These are phyloP conservation scores for Diplodia seriata DNA, from an alignment of 2,329 filamentous ascomycete species.

Conservation along the genomic window DNA sequence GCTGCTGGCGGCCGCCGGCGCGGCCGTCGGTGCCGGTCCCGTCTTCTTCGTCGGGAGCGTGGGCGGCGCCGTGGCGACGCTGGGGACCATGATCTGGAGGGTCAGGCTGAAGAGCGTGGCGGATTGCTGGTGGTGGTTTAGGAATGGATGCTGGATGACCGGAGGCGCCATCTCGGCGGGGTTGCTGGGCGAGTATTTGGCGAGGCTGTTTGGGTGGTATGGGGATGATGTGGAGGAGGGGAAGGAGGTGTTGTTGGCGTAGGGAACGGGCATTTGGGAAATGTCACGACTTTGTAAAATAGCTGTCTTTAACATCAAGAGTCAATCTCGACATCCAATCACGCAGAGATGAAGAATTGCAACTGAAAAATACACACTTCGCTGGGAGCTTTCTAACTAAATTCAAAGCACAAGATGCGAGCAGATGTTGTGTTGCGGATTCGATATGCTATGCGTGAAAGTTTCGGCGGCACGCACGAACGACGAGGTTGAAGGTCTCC, in stretches of 20 bases:
- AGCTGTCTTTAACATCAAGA: not conserved
- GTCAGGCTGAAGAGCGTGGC: constrained; percentile 64
- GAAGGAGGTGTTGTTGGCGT: not conserved
- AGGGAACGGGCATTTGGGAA: not conserved
- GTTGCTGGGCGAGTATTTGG: constrained; percentile 61
- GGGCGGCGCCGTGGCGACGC: constrained; percentile 61
- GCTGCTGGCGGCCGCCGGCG: constrained; percentile 72
- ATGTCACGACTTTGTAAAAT: not conserved
- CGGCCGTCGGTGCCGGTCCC: constrained; percentile 65
- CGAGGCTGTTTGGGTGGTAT: constrained; percentile 33
- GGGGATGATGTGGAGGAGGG: constrained; percentile 10
- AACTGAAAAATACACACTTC: too few species aligned
- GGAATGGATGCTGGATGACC: constrained; percentile 66
- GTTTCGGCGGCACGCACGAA: too few species aligned
- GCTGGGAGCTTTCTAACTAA: too few species aligned
- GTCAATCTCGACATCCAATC: not conserved
- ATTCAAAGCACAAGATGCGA: too few species aligned
- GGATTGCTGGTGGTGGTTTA: constrained; percentile 71
- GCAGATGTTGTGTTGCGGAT: too few species aligned
- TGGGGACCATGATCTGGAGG: constrained; percentile 65
- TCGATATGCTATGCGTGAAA: too few species aligned
- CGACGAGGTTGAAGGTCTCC: not conserved
- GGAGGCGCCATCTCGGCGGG: constrained; percentile 65
- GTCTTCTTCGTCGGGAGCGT: constrained; percentile 65
- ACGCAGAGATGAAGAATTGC: not conserved